Conservation (phyloP, 441 rosid species). For the Monsonia emarginata region DNA sequence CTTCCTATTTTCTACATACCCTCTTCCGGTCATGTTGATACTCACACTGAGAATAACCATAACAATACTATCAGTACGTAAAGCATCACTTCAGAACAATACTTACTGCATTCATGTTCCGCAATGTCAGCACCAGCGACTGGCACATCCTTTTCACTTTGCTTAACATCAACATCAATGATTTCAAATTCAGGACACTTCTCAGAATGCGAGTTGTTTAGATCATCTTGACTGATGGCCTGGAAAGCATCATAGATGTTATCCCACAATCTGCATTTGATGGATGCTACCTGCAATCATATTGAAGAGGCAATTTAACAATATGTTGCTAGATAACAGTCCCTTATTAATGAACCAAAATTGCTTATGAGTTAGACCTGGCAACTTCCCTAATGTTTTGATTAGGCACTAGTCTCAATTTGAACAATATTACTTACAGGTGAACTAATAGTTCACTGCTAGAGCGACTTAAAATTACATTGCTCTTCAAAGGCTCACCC, state of each 20-base stretch:
- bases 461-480: not conserved
- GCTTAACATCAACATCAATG: slow-evolving; percentile 52
- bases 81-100: not conserved
- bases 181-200: slow-evolving; percentile 35
- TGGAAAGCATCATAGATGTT: slow-evolving; percentile 72
- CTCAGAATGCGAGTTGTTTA: slow-evolving; percentile 20
- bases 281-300: slow-evolving; percentile 58
- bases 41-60: not conserved
- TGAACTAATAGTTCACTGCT: not conserved
- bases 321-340: not conserved
- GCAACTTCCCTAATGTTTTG: not conserved
- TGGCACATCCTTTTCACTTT: slow-evolving; percentile 30
- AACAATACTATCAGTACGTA: not conserved
- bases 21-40: not conserved
- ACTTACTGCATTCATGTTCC: slow-evolving; percentile 31
- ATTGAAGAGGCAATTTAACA: slow-evolving; percentile 5
- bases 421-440: not conserved
- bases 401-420: not conserved
- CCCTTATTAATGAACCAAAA: not conserved
- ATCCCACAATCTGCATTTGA: slow-evolving; percentile 77
- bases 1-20: not conserved
- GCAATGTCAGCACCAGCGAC: slow-evolving; percentile 10
- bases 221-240: slow-evolving; percentile 34
- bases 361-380: not conserved
- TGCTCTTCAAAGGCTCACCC: not conserved